Conservation (phyloP, 257 asterid species). For the Rauvolfia tetraphylla region DNA sequence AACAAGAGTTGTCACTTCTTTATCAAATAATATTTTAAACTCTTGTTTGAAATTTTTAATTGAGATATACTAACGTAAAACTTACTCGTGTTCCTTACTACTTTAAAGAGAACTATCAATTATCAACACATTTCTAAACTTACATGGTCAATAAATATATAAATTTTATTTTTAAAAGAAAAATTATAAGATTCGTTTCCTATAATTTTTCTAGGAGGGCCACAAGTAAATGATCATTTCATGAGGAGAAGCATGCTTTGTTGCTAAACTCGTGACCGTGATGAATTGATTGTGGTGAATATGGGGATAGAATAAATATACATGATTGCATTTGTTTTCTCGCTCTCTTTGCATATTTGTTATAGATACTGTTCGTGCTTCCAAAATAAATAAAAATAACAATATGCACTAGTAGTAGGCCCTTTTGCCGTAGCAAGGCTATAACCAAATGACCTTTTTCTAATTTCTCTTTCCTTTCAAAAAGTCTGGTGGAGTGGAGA, state of each 20-base stretch:
- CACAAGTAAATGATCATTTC: slow-evolving; percentile 9
- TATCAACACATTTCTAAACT: too few relatives aligned
- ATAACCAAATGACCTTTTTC: neutral
- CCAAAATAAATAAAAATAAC: neutral
- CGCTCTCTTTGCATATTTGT: neutral
- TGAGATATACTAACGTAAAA: too few relatives aligned
- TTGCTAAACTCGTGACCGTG: slow-evolving; percentile 9
- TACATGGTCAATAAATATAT: too few relatives aligned
- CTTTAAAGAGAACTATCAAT: too few relatives aligned
- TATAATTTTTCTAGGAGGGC: neutral
- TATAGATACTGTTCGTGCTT: neutral
- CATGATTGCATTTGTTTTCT: neutral
- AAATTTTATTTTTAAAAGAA: too few relatives aligned
- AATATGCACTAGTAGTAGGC: neutral
- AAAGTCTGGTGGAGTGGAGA: neutral
- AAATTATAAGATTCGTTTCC: neutral
- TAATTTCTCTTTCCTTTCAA: neutral
- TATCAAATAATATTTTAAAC: too few relatives aligned
- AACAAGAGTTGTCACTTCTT: too few relatives aligned
- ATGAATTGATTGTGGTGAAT: slow-evolving; percentile 18
- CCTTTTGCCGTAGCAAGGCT: slow-evolving; percentile 10
- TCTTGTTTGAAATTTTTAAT: too few relatives aligned
- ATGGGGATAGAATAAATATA: neutral
- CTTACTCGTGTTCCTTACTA: too few relatives aligned
- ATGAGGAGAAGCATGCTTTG: slow-evolving; percentile 7